These are phyloP conservation scores for Fusarium sp. DNA, from an alignment of 2,329 filamentous ascomycete species.

Conservation along the genomic window DNA sequence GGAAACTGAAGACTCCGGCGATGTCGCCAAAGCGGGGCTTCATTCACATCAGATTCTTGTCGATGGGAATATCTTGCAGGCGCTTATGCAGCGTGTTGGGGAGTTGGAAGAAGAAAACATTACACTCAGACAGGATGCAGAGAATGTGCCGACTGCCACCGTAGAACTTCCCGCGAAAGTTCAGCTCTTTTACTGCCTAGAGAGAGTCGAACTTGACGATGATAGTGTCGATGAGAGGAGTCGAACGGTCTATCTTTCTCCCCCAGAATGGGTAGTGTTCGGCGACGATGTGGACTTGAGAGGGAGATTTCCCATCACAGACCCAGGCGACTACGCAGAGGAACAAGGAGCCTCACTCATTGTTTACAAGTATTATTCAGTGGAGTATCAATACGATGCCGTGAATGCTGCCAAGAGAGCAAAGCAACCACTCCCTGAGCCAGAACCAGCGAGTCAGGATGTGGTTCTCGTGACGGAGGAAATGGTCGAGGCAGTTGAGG, in stretches of 20 bases:
- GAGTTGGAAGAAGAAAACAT: conserved; percentile 1
- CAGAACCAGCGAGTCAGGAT: background rate
- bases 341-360: background rate
- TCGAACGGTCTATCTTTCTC: background rate
- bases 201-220: accelerated
- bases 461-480: background rate
- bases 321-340: conserved; percentile 4
- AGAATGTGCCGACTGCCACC: background rate
- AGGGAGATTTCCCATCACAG: background rate
- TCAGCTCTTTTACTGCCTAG: background rate
- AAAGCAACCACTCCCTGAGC: background rate
- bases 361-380: background rate
- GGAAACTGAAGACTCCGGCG: accelerated
- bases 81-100: background rate
- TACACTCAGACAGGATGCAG: background rate
- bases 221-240: background rate
- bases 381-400: background rate
- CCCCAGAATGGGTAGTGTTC: background rate
- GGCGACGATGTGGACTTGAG: background rate
- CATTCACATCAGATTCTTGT: background rate
- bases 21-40: accelerated
- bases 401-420: background rate
- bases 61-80: background rate
- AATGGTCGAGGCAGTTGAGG: conserved; percentile 8
- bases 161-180: background rate